Base-by-base conservation (phyloP, 169 alveolate species). In the Plasmodium coatneyi region DNA sequence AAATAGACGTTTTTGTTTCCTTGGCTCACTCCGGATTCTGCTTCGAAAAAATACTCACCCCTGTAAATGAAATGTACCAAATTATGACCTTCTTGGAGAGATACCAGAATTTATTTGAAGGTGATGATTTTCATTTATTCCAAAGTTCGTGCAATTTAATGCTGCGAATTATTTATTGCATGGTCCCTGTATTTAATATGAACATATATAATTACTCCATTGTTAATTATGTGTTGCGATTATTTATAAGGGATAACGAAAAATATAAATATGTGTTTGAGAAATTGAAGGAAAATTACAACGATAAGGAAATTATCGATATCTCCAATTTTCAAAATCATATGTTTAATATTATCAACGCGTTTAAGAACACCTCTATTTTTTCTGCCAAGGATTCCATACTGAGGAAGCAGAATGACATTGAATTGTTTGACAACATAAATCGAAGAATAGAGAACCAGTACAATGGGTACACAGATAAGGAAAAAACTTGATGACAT, bases 161-260 rank as follows among this genome's bases (percentile, higher is more conserved):
- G 94, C 56, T 89, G 43, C 46, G 82, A 66, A 89, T 89, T 89
- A 89, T 89, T 79, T 89, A 79, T 30, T 89, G 94, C 52, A 89
- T 89, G 94, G 94, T 89, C 19, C 94, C 94, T 25, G 87, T 89
- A 41, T 89, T 89, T 56, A 89, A 89, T 89, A 89, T 89, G 94
- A 80, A 89, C 41, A 80, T 89, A 0, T 89, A 89, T 79, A 89
- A 89, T 72, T 89, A 89, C 82, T 89, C 94, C 22, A 80, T 89
- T 80, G 94, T 78, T 41, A 89, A 89, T 70, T 89, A 79, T 89
- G 79, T 80, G 52, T 36, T 80, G 49, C 71, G 90, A 32, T 78
- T 80, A 89, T 89, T 79, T 70, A 80, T 80, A 71, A 79, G 46
- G n/a, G 91, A 89, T 89, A 89, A 70, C 66, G 94, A 78, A 39